Percentiles rank a stretch among this genome's conserved stretches.
phyloP scores from a whole-genome alignment of 805 yeast genomes.

The Allodekkera sacchari region DNA sequence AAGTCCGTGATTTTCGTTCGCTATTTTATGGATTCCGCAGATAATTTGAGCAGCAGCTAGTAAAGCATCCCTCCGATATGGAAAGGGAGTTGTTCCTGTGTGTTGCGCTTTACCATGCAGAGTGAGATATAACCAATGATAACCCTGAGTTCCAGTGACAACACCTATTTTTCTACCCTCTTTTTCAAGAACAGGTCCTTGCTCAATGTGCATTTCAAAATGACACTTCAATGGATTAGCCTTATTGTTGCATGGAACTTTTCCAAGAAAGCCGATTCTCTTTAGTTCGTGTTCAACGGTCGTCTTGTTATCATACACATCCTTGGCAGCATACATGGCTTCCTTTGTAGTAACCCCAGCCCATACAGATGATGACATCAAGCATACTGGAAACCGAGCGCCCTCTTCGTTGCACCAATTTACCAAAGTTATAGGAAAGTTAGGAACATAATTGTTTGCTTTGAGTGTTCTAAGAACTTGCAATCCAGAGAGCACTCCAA shows the following conservation, averaged over 20 bases:
- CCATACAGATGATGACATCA: constrained; percentile 65
- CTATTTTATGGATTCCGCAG: constrained; percentile 46
- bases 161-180: constrained; percentile 51
- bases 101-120: constrained; percentile 60
- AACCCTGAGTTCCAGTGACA: constrained; percentile 61
- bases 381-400: constrained; percentile 62
- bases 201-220: constrained; percentile 71
- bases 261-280: constrained; percentile 58
- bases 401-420: constrained; percentile 79
- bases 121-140: constrained; percentile 50
- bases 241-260: constrained; percentile 35
- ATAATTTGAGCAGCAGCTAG: constrained; percentile 52
- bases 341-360: constrained; percentile 41
- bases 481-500: constrained; percentile 59
- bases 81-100: constrained; percentile 67
- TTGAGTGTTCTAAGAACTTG: constrained; percentile 60
- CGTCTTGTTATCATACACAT: constrained; percentile 43
- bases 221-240: constrained; percentile 56
- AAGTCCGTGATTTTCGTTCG: constrained; percentile 42
- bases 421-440: constrained; percentile 55
- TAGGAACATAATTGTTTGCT: constrained; percentile 50
- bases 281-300: constrained; percentile 46
- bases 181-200: constrained; percentile 63
- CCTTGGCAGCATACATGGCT: constrained; percentile 41
- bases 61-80: constrained; percentile 52